These are phyloP conservation scores for Spiromastix sp. DNA, from an alignment of 2,329 filamentous ascomycete genomes.

Conservation along the genomic window DNA sequence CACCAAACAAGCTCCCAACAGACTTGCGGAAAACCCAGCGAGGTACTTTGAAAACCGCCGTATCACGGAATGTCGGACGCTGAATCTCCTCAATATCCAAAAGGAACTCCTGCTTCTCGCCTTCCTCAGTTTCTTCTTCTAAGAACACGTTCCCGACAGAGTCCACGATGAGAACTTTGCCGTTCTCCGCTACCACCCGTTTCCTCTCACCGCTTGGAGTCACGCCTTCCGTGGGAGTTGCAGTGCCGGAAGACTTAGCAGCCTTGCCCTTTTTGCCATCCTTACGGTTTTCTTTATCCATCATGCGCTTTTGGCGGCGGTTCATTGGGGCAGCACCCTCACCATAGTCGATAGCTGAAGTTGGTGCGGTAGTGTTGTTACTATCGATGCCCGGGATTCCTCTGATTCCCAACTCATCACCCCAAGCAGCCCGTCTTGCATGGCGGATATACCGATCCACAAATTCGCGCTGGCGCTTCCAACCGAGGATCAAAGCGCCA, in stretches of 20 bases:
- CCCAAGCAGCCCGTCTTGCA: slow-evolving; percentile 81
- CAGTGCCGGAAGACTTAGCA: slow-evolving; percentile 32
- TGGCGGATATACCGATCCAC: slow-evolving; percentile 85
- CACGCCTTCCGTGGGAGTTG: slow-evolving; percentile 46
- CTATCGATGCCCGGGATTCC: slow-evolving; percentile 52
- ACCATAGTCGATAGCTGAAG: slow-evolving; percentile 38
- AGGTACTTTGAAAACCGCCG: slow-evolving; percentile 70
- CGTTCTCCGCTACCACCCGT: slow-evolving; percentile 85
- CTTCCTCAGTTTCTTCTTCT: slow-evolving; percentile 85
- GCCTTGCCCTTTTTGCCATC: slow-evolving; percentile 46
- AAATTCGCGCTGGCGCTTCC: slow-evolving; percentile 84
- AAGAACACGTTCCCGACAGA: slow-evolving; percentile 85
- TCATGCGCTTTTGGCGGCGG: slow-evolving; percentile 75
- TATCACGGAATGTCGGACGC: slow-evolving; percentile 68
- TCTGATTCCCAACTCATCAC: slow-evolving; percentile 58
- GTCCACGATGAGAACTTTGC: slow-evolving; percentile 89
- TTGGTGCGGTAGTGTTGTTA: slow-evolving; percentile 24
- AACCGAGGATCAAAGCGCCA: slow-evolving; percentile 70
- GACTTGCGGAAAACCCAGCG: slow-evolving; percentile 54
- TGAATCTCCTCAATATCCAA: slow-evolving; percentile 81
- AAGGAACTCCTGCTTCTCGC: slow-evolving; percentile 69
- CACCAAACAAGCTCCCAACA: slow-evolving; percentile 20
- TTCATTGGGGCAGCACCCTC: slow-evolving; percentile 55
- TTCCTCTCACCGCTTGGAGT: slow-evolving; percentile 69
- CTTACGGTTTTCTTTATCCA: slow-evolving; percentile 67